Evolutionary conservation across 495 filamentous ascomycete species (phyloP).

Genomic region (Astrothelium subdiscretum): DNA sequence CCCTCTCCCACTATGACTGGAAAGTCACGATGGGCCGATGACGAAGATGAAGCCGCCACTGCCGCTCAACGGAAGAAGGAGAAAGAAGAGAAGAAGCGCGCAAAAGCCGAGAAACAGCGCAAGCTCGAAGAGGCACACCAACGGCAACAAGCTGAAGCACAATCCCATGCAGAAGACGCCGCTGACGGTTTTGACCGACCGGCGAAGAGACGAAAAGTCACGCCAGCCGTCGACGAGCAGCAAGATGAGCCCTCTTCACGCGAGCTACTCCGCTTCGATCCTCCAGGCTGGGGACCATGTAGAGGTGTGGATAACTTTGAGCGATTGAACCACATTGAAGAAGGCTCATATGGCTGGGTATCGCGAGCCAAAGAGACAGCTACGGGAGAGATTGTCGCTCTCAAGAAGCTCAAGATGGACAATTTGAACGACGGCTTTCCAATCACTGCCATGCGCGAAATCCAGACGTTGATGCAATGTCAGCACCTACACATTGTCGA

Average conservation of each 20-base stretch:
- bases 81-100: slow-evolving; percentile 79
- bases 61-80: slow-evolving; percentile 66
- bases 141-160: slow-evolving; percentile 20
- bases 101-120: slow-evolving; percentile 76
- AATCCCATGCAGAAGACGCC: slow-evolving; percentile 9
- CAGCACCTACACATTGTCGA: slow-evolving; percentile 67
- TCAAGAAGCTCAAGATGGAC: slow-evolving; percentile 94
- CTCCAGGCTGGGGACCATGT: slow-evolving; percentile 57
- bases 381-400: slow-evolving; percentile 78
- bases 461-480: slow-evolving; percentile 54
- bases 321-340: slow-evolving; percentile 90
- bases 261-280: slow-evolving; percentile 59
- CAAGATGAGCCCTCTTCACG: slow-evolving; percentile 14
- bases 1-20: neutral
- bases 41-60: slow-evolving; percentile 57
- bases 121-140: slow-evolving; percentile 50
- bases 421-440: slow-evolving; percentile 74
- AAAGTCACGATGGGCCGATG: slow-evolving; percentile 73
- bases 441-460: slow-evolving; percentile 85
- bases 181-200: slow-evolving; percentile 29
- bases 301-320: slow-evolving; percentile 84
- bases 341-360: slow-evolving; percentile 92
- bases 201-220: slow-evolving; percentile 42
- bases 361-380: slow-evolving; percentile 68
- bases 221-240: slow-evolving; percentile 6